Evolutionary conservation across 2,329 filamentous ascomycete genomes (phyloP).

Genomic region (Myrmaecium sp.): DNA sequence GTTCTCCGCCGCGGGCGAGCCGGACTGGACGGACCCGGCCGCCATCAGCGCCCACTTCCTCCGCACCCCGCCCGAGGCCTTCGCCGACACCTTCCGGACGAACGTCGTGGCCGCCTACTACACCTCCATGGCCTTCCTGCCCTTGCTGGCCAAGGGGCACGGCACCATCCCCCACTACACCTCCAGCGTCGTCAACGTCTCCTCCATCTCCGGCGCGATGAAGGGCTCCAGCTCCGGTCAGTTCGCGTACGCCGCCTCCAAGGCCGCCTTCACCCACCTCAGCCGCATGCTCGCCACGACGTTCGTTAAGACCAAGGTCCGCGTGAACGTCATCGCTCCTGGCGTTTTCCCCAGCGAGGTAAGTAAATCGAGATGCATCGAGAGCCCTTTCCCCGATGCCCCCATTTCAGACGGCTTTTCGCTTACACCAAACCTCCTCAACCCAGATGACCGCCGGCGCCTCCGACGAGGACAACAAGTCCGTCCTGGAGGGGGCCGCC

Average conservation of each 20-base stretch:
- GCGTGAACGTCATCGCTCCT: slow-evolving; percentile 28
- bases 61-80: slow-evolving; percentile 28
- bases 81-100: slow-evolving; percentile 33
- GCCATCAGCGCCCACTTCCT: slow-evolving; percentile 35
- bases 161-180: slow-evolving; percentile 30
- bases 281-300: slow-evolving; percentile 29
- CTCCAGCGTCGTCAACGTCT: slow-evolving; percentile 36
- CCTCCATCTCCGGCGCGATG: slow-evolving; percentile 33
- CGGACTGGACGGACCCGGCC: slow-evolving; percentile 29
- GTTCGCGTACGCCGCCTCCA: slow-evolving; percentile 34
- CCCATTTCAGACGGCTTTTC: slow-evolving; percentile 1
- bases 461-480: slow-evolving; percentile 31
- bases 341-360: slow-evolving; percentile 25
- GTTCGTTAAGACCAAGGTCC: slow-evolving; percentile 25
- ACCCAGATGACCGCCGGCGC: slow-evolving; percentile 31
- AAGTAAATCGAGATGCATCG: too few species aligned
- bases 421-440: not conserved
- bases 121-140: slow-evolving; percentile 37
- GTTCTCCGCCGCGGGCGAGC: slow-evolving; percentile 30
- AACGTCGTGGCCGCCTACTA: slow-evolving; percentile 36
- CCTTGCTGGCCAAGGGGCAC: slow-evolving; percentile 33
- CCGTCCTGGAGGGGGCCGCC: slow-evolving; percentile 21
- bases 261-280: slow-evolving; percentile 31
- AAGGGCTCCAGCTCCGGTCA: slow-evolving; percentile 34
- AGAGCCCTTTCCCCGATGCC: slow-evolving; percentile 7